These are phyloP conservation scores for Xylaria flabelliformis DNA, from an alignment of 495 filamentous ascomycete species.

Conservation along the genomic window DNA sequence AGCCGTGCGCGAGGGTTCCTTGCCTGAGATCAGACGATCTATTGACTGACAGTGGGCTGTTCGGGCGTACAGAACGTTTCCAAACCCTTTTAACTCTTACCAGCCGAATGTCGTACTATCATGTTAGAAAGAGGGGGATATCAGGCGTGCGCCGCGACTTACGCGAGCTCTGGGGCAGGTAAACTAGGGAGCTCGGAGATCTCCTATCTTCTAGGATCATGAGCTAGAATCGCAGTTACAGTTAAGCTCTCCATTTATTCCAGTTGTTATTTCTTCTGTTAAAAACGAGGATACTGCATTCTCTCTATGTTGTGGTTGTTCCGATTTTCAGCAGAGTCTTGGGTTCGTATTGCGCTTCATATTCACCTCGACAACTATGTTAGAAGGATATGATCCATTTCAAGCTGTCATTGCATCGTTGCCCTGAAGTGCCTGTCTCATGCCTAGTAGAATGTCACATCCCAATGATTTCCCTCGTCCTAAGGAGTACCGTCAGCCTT, in stretches of 20 bases:
- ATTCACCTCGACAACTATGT: not conserved
- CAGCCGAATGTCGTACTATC: not conserved
- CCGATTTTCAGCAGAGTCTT: not conserved
- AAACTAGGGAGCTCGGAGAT: not conserved
- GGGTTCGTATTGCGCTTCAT: not conserved
- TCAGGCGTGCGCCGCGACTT: not conserved
- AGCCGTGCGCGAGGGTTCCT: not conserved
- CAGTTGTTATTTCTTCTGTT: not conserved
- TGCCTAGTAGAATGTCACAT: conserved; percentile 28
- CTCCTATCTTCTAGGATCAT: not conserved
- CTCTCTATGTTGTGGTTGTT: not conserved
- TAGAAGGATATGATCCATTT: not conserved
- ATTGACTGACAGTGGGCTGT: not conserved
- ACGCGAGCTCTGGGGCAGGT: not conserved
- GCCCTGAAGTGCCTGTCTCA: not conserved
- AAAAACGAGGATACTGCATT: not conserved
- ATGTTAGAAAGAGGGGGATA: not conserved
- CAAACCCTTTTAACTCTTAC: not conserved
- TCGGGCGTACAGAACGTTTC: not conserved
- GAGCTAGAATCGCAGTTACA: not conserved
- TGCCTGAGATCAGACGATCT: conserved; percentile 1
- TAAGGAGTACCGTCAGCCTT: conserved; percentile 4
- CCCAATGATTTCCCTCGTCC: conserved; percentile 34
- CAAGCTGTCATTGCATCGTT: too few species aligned
- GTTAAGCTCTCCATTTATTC: not conserved